Percentiles rank a stretch among this genome's conserved stretches.
phyloP scores from a whole-genome alignment of 768 basidiomycete species.

The Lanmaoa pseudosensibilis region DNA sequence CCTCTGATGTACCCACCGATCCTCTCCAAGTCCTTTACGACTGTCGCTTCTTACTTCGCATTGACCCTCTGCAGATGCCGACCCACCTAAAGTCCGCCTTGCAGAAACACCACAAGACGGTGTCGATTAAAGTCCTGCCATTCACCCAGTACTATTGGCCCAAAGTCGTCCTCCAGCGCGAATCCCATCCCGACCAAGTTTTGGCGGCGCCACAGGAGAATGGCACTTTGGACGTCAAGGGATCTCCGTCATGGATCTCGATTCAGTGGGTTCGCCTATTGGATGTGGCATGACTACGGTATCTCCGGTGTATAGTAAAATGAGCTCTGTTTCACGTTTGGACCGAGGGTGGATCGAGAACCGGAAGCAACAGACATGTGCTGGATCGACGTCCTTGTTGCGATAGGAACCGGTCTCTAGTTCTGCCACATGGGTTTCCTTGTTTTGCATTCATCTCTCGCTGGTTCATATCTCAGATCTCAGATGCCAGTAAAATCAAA shows the following conservation, averaged over 20 bases:
- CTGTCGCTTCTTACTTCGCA: conserved; percentile 56
- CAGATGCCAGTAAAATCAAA: not conserved
- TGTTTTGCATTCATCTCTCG: not conserved
- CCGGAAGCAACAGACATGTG: too few relatives aligned
- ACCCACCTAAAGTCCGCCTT: conserved; percentile 33
- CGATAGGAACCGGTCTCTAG: not conserved
- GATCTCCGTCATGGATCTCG: conserved; percentile 42
- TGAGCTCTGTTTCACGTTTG: too few relatives aligned
- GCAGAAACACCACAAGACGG: conserved; percentile 12
- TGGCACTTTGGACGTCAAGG: not conserved
- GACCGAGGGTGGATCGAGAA: not conserved
- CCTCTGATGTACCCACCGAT: conserved; percentile 7
- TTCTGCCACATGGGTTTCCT: not conserved
- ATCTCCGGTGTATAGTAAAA: not conserved
- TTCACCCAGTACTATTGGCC: conserved; percentile 51
- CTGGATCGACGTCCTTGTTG: not conserved
- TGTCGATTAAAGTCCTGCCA: conserved; percentile 38
- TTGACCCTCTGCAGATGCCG: conserved; percentile 48
- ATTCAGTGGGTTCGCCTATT: conserved; percentile 44
- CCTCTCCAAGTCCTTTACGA: conserved; percentile 56
- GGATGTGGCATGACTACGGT: conserved; percentile 24
- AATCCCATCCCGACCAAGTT: conserved; percentile 19
- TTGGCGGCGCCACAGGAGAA: conserved; percentile 23
- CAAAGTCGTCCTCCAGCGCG: conserved; percentile 36
- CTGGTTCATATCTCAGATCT: not conserved